Percentiles rank a stretch among this genome's conserved stretches.
These are phyloP conservation scores for Colletotrichum somersetense DNA, from an alignment of 2,329 filamentous ascomycete species.

Conservation along the genomic window DNA sequence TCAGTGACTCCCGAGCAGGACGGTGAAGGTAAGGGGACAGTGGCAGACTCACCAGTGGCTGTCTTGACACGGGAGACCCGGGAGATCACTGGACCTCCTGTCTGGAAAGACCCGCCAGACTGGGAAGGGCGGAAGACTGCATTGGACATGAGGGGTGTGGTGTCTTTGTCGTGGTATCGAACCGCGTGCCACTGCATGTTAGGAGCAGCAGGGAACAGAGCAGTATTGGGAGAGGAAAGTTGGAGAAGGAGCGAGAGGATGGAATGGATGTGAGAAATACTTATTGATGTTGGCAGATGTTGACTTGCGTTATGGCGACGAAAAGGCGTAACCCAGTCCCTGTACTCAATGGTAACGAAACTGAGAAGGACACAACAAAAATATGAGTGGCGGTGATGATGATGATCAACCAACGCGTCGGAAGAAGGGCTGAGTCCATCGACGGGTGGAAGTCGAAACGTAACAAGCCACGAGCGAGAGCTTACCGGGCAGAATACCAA, in stretches of 20 bases:
- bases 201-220: too few relatives aligned
- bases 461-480: not conserved
- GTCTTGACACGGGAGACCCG: constrained; percentile 10
- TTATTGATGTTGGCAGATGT: not conserved
- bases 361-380: not conserved
- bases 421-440: not conserved
- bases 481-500: not conserved
- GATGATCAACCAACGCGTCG: too few relatives aligned
- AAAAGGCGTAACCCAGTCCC: not conserved
- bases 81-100: constrained; percentile 6
- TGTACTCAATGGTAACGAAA: not conserved
- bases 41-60: constrained; percentile 6
- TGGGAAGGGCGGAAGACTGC: not conserved
- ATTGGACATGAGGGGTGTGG: not conserved
- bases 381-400: not conserved
- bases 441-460: not conserved
- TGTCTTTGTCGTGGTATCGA: not conserved
- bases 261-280: not conserved
- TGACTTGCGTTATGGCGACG: too few relatives aligned
- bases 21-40: not conserved
- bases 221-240: not conserved
- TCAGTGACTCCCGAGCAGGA: not conserved
- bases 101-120: not conserved
- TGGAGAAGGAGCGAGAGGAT: not conserved
- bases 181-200: not conserved